Percentiles rank a stretch among this genome's conserved stretches.
Evolutionary conservation across 2,329 filamentous ascomycete species (phyloP).

Genomic region (Cladosporium sphaerospermum): DNA sequence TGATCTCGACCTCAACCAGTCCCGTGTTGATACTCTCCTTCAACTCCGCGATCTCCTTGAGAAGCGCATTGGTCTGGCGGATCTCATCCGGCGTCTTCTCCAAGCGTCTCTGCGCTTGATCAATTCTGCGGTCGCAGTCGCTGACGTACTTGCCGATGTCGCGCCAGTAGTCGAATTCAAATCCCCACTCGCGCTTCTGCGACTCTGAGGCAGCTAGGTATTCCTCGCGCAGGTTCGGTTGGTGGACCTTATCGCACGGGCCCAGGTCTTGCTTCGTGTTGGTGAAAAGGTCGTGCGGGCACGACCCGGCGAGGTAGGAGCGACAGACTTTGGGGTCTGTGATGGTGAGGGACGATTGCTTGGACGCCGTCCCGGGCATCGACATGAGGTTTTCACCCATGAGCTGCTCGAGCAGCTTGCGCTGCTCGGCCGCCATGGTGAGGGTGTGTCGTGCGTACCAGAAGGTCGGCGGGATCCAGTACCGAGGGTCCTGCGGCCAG

Average conservation of each 20-base stretch:
- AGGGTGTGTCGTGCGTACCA: neutral
- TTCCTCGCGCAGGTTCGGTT: conserved; percentile 79
- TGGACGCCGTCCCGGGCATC: conserved; percentile 64
- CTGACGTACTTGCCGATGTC: conserved; percentile 96
- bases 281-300: conserved; percentile 97
- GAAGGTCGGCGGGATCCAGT: neutral
- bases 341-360: conserved; percentile 75
- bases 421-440: conserved; percentile 88
- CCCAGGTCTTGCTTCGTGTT: conserved; percentile 98
- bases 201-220: conserved; percentile 68
- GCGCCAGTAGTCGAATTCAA: conserved; percentile 94
- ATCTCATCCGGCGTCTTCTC: conserved; percentile 99
- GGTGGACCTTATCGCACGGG: conserved; percentile 80
- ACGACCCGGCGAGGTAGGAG: conserved; percentile 87
- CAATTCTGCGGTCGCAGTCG: conserved; percentile 91
- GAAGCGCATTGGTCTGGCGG: conserved; percentile 80
- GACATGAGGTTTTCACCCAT: conserved; percentile 69
- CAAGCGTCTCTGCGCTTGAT: conserved; percentile 77
- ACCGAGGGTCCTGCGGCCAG: neutral
- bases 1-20: conserved; percentile 75
- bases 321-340: conserved; percentile 91
- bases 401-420: conserved; percentile 95
- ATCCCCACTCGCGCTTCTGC: conserved; percentile 73
- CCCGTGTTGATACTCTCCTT: conserved; percentile 71
- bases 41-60: conserved; percentile 81